phyloP scores from a whole-genome alignment of 306 rosid genomes.

The Sphenostylis stenocarpa region DNA sequence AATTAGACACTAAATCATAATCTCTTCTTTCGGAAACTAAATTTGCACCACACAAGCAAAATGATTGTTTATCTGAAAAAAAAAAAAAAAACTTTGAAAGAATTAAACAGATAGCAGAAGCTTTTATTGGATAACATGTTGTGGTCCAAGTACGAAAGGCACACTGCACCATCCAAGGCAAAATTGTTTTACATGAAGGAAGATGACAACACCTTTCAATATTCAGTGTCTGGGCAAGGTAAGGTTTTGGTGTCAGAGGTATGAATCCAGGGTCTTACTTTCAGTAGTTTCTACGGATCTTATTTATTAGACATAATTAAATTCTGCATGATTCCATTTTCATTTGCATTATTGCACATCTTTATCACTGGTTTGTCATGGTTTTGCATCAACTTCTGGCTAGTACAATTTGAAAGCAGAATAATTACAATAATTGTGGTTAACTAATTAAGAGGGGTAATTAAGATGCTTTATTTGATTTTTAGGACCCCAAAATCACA shows the following conservation, averaged over 20 bases:
- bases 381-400: slow-evolving; percentile 25
- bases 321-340: slow-evolving; percentile 18
- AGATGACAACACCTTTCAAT: slow-evolving; percentile 28
- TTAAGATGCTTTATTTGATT: slow-evolving; percentile 57
- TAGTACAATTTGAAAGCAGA: slow-evolving; percentile 23
- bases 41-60: too few species aligned
- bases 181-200: slow-evolving; percentile 20
- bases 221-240: slow-evolving; percentile 5
- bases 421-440: slow-evolving; percentile 1
- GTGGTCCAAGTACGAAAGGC: slow-evolving; percentile 41
- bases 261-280: slow-evolving; percentile 29
- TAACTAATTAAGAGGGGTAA: slow-evolving; percentile 44
- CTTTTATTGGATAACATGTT: not conserved
- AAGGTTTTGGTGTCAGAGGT: slow-evolving; percentile 24
- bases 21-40: too few species aligned
- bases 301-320: not conserved
- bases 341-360: slow-evolving; percentile 44
- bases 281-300: slow-evolving; percentile 35
- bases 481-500: slow-evolving; percentile 47
- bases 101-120: not conserved
- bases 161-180: slow-evolving; percentile 21
- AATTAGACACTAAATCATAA: too few species aligned
- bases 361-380: slow-evolving; percentile 26
- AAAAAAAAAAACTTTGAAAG: too few species aligned
- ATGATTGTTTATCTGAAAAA: too few species aligned